Evolutionary conservation across 352 stramenopile species (phyloP).

Genomic region (Pythium vanterpoolii): DNA sequence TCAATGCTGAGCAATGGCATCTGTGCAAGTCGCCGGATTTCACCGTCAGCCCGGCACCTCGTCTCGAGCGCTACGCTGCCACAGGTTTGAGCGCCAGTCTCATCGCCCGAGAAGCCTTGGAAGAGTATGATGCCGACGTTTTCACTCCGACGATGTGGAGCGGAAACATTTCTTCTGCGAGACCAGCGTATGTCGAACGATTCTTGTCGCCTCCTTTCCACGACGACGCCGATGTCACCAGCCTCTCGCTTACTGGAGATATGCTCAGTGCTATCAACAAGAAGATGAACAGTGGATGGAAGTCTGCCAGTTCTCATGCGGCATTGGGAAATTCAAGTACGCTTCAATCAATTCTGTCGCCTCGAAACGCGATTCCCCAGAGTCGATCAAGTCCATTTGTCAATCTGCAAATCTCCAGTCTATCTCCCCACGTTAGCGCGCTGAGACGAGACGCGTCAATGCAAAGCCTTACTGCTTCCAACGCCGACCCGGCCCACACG

Average conservation of each 20-base stretch:
- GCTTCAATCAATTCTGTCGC: slow-evolving; percentile 38
- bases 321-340: slow-evolving; percentile 27
- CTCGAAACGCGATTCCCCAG: slow-evolving; percentile 26
- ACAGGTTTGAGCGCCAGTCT: slow-evolving; percentile 35
- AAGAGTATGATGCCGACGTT: slow-evolving; percentile 67
- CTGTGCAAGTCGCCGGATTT: slow-evolving; percentile 54
- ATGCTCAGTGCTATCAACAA: slow-evolving; percentile 10
- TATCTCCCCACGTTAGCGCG: neutral
- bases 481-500: neutral
- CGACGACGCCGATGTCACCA: slow-evolving; percentile 11
- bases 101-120: slow-evolving; percentile 36
- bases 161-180: neutral
- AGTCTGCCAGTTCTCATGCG: slow-evolving; percentile 19
- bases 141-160: slow-evolving; percentile 30
- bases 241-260: slow-evolving; percentile 18
- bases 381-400: slow-evolving; percentile 9
- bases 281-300: slow-evolving; percentile 16
- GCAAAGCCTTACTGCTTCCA: neutral
- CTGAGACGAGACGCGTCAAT: slow-evolving; percentile 8
- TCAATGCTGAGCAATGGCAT: slow-evolving; percentile 32
- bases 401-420: neutral
- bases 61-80: slow-evolving; percentile 19
- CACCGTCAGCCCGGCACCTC: slow-evolving; percentile 23
- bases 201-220: neutral
- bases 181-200: neutral